Percentiles rank a stretch among this genome's conserved stretches.
These are phyloP conservation scores for Chrysanthemum seticuspe DNA, from an alignment of 129 eudicot genomes.

Conservation along the genomic window DNA sequence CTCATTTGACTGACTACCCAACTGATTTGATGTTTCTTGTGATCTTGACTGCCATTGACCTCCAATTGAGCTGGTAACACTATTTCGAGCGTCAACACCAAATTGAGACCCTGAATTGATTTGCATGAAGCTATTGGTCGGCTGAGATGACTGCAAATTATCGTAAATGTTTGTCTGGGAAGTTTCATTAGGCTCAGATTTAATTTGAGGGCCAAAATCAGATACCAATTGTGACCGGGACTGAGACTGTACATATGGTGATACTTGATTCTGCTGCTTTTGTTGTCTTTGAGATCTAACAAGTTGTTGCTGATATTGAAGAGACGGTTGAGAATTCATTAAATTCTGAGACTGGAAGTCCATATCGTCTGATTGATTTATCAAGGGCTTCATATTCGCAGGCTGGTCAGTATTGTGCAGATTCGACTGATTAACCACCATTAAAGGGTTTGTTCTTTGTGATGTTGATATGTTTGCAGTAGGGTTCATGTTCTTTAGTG, in stretches of 20 bases:
- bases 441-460: conserved; percentile 38
- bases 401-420: conserved; percentile 40
- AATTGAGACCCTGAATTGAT: conserved; percentile 39
- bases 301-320: conserved; percentile 59
- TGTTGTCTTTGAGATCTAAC: conserved; percentile 54
- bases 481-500: conserved; percentile 40
- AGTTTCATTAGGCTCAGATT: conserved; percentile 56
- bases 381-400: conserved; percentile 37
- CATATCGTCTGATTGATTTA: conserved; percentile 40
- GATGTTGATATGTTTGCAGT: conserved; percentile 46
- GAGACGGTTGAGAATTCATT: conserved; percentile 52
- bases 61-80: conserved; percentile 31
- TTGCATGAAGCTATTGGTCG: conserved; percentile 1
- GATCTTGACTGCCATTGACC: conserved; percentile 60
- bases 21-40: conserved; percentile 40
- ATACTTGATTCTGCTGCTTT: conserved; percentile 45
- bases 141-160: conserved; percentile 49
- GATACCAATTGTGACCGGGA: conserved; percentile 51
- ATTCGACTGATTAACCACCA: conserved; percentile 52
- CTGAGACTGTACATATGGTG: conserved; percentile 47
- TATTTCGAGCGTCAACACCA: conserved; percentile 40
- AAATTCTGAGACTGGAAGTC: conserved; percentile 19
- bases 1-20: conserved; percentile 42
- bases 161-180: conserved; percentile 51
- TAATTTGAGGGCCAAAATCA: conserved; percentile 42